Percentiles rank a stretch among this genome's conserved stretches.
phyloP scores from a whole-genome alignment of 495 filamentous ascomycete species.

The Talaromyces thailandensis region DNA sequence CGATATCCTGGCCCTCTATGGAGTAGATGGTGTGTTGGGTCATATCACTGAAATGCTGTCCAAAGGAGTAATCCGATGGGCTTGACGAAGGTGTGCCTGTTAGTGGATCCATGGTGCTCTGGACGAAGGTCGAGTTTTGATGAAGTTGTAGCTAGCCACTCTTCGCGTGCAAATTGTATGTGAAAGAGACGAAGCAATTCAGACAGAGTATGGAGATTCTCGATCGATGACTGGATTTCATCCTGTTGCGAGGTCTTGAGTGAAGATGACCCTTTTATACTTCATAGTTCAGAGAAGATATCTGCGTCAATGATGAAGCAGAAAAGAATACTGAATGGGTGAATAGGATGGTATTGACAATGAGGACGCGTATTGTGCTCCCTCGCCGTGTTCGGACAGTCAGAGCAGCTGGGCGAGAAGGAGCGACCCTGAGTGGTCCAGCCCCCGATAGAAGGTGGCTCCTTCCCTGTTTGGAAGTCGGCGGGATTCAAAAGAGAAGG shows the following conservation, averaged over 20 bases:
- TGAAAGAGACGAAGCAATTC: not conserved
- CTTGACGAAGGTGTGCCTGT: not conserved
- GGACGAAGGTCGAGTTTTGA: not conserved
- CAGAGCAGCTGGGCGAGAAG: not conserved
- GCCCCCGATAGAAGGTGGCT: not conserved
- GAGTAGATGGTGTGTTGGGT: not conserved
- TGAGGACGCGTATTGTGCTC: not conserved
- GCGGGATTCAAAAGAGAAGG: not conserved
- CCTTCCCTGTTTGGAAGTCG: not conserved
- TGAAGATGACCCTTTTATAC: not conserved
- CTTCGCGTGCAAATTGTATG: not conserved
- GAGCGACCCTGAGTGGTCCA: not conserved
- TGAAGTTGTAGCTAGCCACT: not conserved
- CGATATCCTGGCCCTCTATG: not conserved
- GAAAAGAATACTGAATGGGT: not conserved
- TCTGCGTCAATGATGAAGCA: not conserved
- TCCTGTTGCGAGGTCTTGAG: not conserved
- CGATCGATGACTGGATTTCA: not conserved
- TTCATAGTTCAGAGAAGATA: not conserved
- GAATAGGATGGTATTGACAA: not conserved
- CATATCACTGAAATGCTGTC: not conserved
- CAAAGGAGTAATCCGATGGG: not conserved
- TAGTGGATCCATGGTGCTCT: not conserved
- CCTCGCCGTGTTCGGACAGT: not conserved
- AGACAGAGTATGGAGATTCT: not conserved